Conservation (phyloP, 2,329 filamentous ascomycete genomes). For the Hypoxylon sp. region DNA sequence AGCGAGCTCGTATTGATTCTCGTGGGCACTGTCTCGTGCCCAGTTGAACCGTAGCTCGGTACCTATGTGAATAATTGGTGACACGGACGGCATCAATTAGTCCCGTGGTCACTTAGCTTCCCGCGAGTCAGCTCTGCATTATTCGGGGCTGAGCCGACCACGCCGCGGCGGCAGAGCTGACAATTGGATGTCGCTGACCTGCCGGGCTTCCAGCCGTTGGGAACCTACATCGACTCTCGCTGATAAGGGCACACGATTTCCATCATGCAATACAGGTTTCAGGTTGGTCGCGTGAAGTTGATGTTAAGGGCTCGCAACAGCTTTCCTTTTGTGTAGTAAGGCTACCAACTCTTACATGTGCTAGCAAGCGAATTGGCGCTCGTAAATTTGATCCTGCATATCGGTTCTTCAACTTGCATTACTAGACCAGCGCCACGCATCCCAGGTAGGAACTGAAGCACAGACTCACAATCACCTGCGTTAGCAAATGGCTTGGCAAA, state of each 20-base stretch:
- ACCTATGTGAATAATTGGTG: background rate
- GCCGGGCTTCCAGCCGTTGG: background rate
- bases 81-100: conserved; percentile 2
- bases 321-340: conserved; percentile 41
- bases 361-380: conserved; percentile 16
- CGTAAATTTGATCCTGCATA: conserved; percentile 20
- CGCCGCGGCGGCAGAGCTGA: conserved; percentile 14
- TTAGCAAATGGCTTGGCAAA: conserved; percentile 17
- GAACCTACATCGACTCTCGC: background rate
- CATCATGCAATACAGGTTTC: conserved; percentile 36
- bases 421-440: conserved; percentile 33
- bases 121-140: conserved; percentile 13
- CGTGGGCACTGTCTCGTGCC: background rate
- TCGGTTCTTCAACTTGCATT: conserved; percentile 25
- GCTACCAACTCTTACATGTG: conserved; percentile 30
- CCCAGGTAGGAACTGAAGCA: conserved; percentile 21
- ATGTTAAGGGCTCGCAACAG: conserved; percentile 21
- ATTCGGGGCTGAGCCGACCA: conserved; percentile 33
- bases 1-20: background rate
- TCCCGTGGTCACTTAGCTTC: conserved; percentile 18
- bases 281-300: conserved; percentile 26
- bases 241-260: conserved; percentile 16
- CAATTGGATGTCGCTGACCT: conserved; percentile 20
- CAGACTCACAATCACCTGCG: conserved; percentile 14
- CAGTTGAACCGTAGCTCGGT: conserved; percentile 3